phyloP scores from a whole-genome alignment of 495 filamentous ascomycete genomes.

The Talaromyces borbonicus region DNA sequence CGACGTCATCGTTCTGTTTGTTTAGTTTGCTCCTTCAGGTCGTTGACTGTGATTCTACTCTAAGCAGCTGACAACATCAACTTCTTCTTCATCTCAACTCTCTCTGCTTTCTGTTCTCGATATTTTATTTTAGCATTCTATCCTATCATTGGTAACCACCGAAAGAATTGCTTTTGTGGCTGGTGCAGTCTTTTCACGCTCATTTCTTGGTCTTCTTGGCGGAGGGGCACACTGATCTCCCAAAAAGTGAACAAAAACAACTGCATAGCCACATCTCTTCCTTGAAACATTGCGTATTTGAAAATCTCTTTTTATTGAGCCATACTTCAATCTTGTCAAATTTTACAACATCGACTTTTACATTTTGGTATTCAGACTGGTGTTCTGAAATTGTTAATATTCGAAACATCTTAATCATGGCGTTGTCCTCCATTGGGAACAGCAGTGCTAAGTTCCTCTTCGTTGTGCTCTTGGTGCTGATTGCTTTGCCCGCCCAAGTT shows the following conservation, averaged over 20 bases:
- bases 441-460: constrained; percentile 37
- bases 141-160: neutral
- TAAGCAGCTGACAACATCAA: too few relatives aligned
- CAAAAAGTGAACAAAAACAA: neutral
- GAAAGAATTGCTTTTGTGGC: neutral
- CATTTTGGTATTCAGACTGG: too few relatives aligned
- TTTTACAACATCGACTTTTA: too few relatives aligned
- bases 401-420: too few relatives aligned
- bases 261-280: neutral
- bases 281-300: constrained; percentile 1
- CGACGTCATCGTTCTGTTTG: constrained; percentile 1
- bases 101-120: neutral
- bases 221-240: neutral
- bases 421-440: constrained; percentile 19
- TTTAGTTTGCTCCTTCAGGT: neutral
- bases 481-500: constrained; percentile 36
- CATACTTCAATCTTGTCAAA: too few relatives aligned
- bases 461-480: constrained; percentile 50
- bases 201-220: constrained; percentile 2
- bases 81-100: neutral
- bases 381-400: too few relatives aligned
- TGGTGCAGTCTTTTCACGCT: neutral
- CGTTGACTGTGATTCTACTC: too few relatives aligned
- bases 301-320: neutral
- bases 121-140: neutral